Percentiles rank a stretch among this genome's conserved stretches.
Conservation (phyloP, 139 green algal species). For the Tetradesmus lagerheimii region DNA sequence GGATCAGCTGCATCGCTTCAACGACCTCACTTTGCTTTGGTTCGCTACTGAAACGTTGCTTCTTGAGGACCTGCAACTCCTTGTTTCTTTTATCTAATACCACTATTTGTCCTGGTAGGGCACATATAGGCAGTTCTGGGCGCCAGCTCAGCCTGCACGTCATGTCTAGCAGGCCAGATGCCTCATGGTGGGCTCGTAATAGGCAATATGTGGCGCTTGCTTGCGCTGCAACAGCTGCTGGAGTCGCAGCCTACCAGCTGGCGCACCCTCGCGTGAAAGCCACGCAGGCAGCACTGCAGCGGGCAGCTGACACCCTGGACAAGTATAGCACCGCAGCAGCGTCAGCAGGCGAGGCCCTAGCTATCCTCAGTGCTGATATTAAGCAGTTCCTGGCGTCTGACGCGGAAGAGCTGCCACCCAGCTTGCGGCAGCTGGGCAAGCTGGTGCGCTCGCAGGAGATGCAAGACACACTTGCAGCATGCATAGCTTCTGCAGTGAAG, state of each 20-base stretch:
- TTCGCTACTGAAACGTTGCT: background rate
- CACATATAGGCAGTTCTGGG: background rate
- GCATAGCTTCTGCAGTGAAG: slow-evolving; percentile 23
- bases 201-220: background rate
- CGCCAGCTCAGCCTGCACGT: background rate
- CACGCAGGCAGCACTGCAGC: slow-evolving; percentile 16
- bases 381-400: slow-evolving; percentile 25
- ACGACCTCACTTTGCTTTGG: background rate
- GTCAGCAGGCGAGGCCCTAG: background rate
- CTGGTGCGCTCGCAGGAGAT: slow-evolving; percentile 31
- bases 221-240: background rate
- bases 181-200: slow-evolving; percentile 19
- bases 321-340: slow-evolving; percentile 28
- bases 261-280: slow-evolving; percentile 3
- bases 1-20: background rate
- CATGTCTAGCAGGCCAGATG: background rate
- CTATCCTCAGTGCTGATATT: slow-evolving; percentile 13
- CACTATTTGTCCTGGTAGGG: background rate
- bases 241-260: slow-evolving; percentile 1
- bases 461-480: slow-evolving; percentile 24
- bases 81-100: background rate
- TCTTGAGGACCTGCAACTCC: background rate
- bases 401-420: slow-evolving; percentile 39
- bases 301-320: background rate
- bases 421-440: slow-evolving; percentile 45